phyloP scores from a whole-genome alignment of 768 basidiomycete species.

The Hortiboletus campestris region DNA sequence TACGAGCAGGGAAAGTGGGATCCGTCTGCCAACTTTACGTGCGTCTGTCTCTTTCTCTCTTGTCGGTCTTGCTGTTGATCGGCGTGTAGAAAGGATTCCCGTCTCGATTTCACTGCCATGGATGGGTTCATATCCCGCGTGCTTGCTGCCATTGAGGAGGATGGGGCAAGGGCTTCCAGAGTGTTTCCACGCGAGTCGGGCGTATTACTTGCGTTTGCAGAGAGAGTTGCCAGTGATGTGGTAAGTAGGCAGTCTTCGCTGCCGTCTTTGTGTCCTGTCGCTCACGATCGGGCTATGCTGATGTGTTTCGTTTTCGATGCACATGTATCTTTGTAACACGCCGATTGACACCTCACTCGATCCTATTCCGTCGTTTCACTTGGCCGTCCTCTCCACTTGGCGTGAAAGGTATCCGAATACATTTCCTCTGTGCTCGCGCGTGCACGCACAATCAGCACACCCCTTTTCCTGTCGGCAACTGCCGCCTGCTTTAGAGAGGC shows the following conservation, averaged over 20 bases:
- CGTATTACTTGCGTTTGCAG: conserved; percentile 80
- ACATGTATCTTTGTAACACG: not conserved
- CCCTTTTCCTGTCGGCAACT: conserved; percentile 75
- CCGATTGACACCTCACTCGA: not conserved
- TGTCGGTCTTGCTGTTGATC: not conserved
- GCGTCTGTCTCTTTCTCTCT: conserved; percentile 25
- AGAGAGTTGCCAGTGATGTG: conserved; percentile 82
- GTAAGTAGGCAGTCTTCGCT: conserved; percentile 39
- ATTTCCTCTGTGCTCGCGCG: conserved; percentile 72
- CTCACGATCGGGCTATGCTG: not conserved
- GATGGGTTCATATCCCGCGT: conserved; percentile 80
- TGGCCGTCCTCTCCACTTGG: not conserved
- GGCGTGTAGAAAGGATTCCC: conserved; percentile 44
- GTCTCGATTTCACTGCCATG: conserved; percentile 90
- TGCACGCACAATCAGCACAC: conserved; percentile 71
- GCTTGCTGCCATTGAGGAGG: conserved; percentile 59
- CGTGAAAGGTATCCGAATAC: conserved; percentile 77
- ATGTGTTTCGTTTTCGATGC: not conserved
- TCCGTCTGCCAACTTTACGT: conserved; percentile 80
- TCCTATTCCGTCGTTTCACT: not conserved
- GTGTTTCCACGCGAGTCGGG: conserved; percentile 82
- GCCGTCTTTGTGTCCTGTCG: not conserved
- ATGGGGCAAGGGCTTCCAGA: conserved; percentile 77
- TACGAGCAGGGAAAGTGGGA: conserved; percentile 83
- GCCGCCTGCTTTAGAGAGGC: conserved; percentile 90